Percentiles rank a stretch among this genome's conserved stretches.
phyloP scores from a whole-genome alignment of 192 early-diverging fungal genomes.

The Podila epicladia region DNA sequence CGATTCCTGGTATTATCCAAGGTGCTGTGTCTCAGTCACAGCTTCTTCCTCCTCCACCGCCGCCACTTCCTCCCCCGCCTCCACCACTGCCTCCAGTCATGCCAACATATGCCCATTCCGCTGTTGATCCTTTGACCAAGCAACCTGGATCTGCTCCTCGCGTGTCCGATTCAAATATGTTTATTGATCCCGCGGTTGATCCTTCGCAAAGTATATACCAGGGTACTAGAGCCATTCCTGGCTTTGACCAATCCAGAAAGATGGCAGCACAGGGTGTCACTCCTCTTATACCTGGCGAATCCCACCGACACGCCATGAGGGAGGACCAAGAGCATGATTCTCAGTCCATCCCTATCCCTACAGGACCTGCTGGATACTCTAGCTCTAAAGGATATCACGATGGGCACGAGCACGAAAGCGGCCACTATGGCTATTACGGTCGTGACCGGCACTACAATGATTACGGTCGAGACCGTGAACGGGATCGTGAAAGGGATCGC shows the following conservation, averaged over 20 bases:
- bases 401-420: slow-evolving; percentile 11
- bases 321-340: not conserved
- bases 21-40: slow-evolving; percentile 5
- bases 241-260: not conserved
- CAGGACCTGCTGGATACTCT: not conserved
- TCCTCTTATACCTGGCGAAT: not conserved
- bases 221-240: not conserved
- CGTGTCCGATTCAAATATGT: not conserved
- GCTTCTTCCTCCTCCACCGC: slow-evolving; percentile 1
- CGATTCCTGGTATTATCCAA: not conserved
- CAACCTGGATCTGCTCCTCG: not conserved
- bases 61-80: slow-evolving; percentile 1
- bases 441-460: slow-evolving; percentile 9
- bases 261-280: not conserved
- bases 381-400: slow-evolving; percentile 23
- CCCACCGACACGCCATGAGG: not conserved
- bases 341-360: slow-evolving; percentile 3
- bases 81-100: slow-evolving; percentile 13
- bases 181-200: not conserved
- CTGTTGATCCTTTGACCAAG: not conserved
- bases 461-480: slow-evolving; percentile 7
- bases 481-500: slow-evolving; percentile 27
- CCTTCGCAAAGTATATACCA: not conserved
- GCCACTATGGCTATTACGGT: slow-evolving; percentile 27
- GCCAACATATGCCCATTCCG: slow-evolving; percentile 1